A percentile compares a stretch with the other conserved stretches of the same genome.
phyloP scores from a whole-genome alignment of 2,329 filamentous ascomycete genomes.

The Exophiala bonariae region DNA sequence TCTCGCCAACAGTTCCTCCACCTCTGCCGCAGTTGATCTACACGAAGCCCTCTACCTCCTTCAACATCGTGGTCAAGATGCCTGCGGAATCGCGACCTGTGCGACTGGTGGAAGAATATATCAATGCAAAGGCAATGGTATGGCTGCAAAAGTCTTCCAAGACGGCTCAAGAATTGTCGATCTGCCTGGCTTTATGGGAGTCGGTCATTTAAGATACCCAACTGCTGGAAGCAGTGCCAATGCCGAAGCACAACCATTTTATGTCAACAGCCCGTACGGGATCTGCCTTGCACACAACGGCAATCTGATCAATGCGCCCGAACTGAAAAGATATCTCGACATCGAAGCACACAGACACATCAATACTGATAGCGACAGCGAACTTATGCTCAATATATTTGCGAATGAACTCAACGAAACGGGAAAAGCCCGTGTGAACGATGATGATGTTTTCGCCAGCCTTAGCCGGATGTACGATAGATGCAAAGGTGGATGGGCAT shows the following conservation, averaged over 20 bases:
- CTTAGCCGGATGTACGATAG: conserved; percentile 70
- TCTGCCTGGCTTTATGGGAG: conserved; percentile 81
- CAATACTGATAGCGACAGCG: conserved; percentile 87
- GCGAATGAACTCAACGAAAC: conserved; percentile 79
- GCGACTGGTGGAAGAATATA: conserved; percentile 76
- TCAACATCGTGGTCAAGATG: conserved; percentile 81
- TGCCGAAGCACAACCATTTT: conserved; percentile 88
- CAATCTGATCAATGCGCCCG: conserved; percentile 78
- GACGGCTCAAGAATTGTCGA: conserved; percentile 73
- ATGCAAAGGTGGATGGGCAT: conserved; percentile 76
- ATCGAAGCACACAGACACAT: conserved; percentile 79
- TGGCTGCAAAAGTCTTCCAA: conserved; percentile 81
- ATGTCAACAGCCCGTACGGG: conserved; percentile 83
- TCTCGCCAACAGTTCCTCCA: conserved; percentile 54
- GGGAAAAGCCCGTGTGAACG: conserved; percentile 77
- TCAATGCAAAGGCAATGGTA: conserved; percentile 87
- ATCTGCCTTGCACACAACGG: conserved; percentile 83
- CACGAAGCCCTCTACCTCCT: conserved; percentile 73
- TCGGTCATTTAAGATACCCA: conserved; percentile 84
- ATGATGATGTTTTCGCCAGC: conserved; percentile 72
- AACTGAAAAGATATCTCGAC: conserved; percentile 71
- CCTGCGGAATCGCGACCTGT: conserved; percentile 77
- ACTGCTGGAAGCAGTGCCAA: conserved; percentile 82
- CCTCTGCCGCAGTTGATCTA: conserved; percentile 62
- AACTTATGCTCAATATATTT: conserved; percentile 86